phyloP scores from a whole-genome alignment of 2,329 filamentous ascomycete genomes.

The Bipolaris cookei region DNA sequence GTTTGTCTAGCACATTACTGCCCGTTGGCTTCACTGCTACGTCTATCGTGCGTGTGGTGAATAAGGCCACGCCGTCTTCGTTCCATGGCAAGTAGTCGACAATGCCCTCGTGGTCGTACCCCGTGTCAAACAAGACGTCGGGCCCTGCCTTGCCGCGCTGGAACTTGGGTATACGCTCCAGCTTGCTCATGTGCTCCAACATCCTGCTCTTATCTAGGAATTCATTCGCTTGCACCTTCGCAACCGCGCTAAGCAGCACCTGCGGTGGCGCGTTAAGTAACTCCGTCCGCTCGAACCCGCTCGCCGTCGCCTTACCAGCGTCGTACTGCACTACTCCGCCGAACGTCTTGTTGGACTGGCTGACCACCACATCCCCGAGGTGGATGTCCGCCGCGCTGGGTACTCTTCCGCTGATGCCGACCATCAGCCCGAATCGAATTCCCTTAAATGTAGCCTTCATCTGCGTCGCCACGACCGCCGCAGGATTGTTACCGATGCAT shows the following conservation, averaged over 20 bases:
- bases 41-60: slow-evolving; percentile 18
- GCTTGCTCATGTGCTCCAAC: not conserved
- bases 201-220: too few species aligned
- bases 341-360: not conserved
- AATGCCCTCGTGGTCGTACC: slow-evolving; percentile 22
- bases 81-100: slow-evolving; percentile 21
- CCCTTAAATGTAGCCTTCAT: slow-evolving; percentile 37
- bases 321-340: slow-evolving; percentile 8
- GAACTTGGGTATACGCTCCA: slow-evolving; percentile 1
- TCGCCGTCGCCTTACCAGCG: slow-evolving; percentile 8
- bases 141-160: not conserved
- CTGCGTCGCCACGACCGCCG: slow-evolving; percentile 36
- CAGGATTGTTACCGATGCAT: slow-evolving; percentile 42
- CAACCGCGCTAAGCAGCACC: slow-evolving; percentile 19
- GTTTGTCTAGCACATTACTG: slow-evolving; percentile 16
- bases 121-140: slow-evolving; percentile 23
- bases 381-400: slow-evolving; percentile 12
- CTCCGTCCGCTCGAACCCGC: slow-evolving; percentile 15
- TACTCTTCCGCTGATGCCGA: slow-evolving; percentile 49
- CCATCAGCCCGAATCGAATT: slow-evolving; percentile 50
- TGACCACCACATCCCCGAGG: slow-evolving; percentile 8
- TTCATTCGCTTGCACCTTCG: slow-evolving; percentile 6
- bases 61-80: slow-evolving; percentile 13
- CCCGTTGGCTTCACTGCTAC: slow-evolving; percentile 13
- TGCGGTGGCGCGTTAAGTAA: slow-evolving; percentile 15